Evolutionary conservation across 2,329 filamentous ascomycete genomes (phyloP), one percentile per base, ranked within the genome.

Genomic region (Paecilomyces variotii): DNA sequence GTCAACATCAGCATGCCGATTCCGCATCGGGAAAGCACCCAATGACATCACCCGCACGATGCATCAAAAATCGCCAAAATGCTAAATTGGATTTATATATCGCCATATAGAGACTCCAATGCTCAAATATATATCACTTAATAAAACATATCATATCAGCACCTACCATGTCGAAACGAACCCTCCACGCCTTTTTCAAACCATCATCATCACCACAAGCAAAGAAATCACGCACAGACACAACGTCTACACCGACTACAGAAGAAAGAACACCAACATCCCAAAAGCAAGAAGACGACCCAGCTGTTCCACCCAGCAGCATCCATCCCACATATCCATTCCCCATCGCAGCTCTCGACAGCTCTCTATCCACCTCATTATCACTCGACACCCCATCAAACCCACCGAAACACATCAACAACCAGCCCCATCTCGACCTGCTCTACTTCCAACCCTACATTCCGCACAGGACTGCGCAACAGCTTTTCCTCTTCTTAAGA

Each of bases 381-480:
- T 50, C 62, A 7, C 66, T 67, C 11, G 57, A 71, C 50, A 71
- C 71, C 27, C 84, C 86, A 4, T 79, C 80, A 0, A 74, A 79
- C 24, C 77, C 82, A 60, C 82, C 80, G 1, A 79, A 75, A 53
- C 65, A 70, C 2, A 87, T 91, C 63, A 84, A 84, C 64, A 80
- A 90, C 66, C 84, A 88, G 65, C 82, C 84, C 0, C 82, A 91
- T 62, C 79, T 92, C 0, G 87, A 92, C 68, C 78, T 93, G 0
- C 73, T 92, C 7, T 90, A 90, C 72, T 92, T 87, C 69, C 81
- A 90, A 65, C 88, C 89, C 0, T 92, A 88, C 62, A 80, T 92
- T 3, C 82, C 86, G 0, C 74, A 78, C 1, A 71, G 79, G 11
- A 77, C 84, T 10, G 78, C 84, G 24, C 78, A 79, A 2, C 77